These are phyloP conservation scores for Candida verbasci DNA, from an alignment of 805 yeast species.

Conservation along the genomic window DNA sequence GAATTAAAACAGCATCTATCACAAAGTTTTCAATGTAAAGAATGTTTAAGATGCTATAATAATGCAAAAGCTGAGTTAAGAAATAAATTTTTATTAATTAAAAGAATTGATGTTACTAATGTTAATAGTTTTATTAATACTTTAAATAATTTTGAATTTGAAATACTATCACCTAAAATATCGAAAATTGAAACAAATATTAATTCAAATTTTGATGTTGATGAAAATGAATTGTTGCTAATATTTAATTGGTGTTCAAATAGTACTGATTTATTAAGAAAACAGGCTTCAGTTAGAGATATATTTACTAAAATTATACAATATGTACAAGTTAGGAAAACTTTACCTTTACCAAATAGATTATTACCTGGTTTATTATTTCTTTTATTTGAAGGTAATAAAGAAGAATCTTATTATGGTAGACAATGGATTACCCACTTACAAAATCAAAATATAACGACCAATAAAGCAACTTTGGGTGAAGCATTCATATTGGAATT, in stretches of 20 bases:
- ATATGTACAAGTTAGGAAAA: not conserved
- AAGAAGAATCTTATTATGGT: slow-evolving; percentile 47
- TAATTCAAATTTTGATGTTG: not conserved
- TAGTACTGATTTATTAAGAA: slow-evolving; percentile 5
- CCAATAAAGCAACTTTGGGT: slow-evolving; percentile 8
- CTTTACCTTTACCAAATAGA: slow-evolving; percentile 5
- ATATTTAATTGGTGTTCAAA: slow-evolving; percentile 8
- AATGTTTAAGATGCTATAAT: slow-evolving; percentile 53
- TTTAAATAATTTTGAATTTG: slow-evolving; percentile 19
- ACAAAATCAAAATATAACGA: not conserved
- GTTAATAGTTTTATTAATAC: slow-evolving; percentile 28
- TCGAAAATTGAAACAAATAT: not conserved
- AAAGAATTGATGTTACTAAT: slow-evolving; percentile 36
- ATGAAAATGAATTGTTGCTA: not conserved
- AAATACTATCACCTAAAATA: not conserved
- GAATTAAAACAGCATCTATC: slow-evolving; percentile 40
- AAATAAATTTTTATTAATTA: slow-evolving; percentile 46
- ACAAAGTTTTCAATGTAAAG: slow-evolving; percentile 45
- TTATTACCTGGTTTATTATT: slow-evolving; percentile 49
- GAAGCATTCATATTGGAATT: slow-evolving; percentile 51
- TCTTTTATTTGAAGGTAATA: slow-evolving; percentile 51
- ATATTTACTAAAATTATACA: slow-evolving; percentile 2
- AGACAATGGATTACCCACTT: slow-evolving; percentile 6
- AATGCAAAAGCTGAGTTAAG: slow-evolving; percentile 48
- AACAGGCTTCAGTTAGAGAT: not conserved